Conservation (phyloP, 2,329 filamentous ascomycete genomes). For the Alternaria alternata region DNA sequence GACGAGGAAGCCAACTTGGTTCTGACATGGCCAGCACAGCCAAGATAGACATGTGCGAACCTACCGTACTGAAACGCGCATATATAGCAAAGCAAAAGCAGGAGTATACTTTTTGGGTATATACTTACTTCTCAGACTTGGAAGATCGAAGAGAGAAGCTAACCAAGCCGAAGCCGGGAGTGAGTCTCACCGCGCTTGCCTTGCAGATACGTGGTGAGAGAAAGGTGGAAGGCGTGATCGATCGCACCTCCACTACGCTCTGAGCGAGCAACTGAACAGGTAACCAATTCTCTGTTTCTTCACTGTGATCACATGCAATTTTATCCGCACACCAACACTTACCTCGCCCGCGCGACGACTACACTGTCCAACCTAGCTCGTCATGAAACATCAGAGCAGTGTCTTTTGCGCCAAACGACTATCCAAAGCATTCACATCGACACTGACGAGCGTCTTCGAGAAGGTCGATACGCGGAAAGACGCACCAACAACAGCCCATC, state of each 20-base stretch:
- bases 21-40: background rate
- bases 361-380: background rate
- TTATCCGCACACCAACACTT: background rate
- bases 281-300: background rate
- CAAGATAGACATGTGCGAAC: background rate
- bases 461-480: slow-evolving; percentile 7
- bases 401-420: slow-evolving; percentile 10
- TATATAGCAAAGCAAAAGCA: slow-evolving; percentile 19
- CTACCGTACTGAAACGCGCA: background rate
- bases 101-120: background rate
- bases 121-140: background rate
- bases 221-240: slow-evolving; percentile 5
- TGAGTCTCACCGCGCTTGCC: slow-evolving; percentile 6
- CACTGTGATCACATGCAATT: background rate
- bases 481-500: background rate
- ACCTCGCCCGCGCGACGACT: background rate
- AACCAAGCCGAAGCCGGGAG: background rate
- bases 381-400: slow-evolving; percentile 10
- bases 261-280: background rate
- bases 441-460: slow-evolving; percentile 13
- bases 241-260: background rate
- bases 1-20: background rate
- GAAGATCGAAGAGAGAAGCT: background rate
- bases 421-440: slow-evolving; percentile 10
- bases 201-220: background rate